A percentile compares a stretch with the other conserved stretches of the same genome.
These are phyloP conservation scores for Suhomyces ambrosiae DNA, from an alignment of 1,139 yeast species.

Conservation along the genomic window DNA sequence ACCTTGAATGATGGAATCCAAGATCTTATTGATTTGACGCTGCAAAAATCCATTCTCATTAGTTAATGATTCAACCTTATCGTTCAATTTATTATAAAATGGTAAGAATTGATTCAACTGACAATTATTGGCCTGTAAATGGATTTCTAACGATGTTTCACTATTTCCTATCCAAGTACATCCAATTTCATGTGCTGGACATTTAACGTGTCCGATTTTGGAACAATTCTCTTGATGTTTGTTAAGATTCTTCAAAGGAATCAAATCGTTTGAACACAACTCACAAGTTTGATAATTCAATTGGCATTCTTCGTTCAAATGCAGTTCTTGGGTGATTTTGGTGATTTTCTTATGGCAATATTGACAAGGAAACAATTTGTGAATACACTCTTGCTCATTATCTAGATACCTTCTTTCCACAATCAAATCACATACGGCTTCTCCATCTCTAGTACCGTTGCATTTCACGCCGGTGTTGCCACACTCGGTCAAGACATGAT, in stretches of 20 bases:
- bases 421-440: slow-evolving; percentile 18
- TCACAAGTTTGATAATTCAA: slow-evolving; percentile 44
- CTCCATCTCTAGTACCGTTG: slow-evolving; percentile 26
- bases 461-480: slow-evolving; percentile 54
- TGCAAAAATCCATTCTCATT: slow-evolving; percentile 34
- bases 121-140: slow-evolving; percentile 33
- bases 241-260: slow-evolving; percentile 34
- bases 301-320: slow-evolving; percentile 43
- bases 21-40: slow-evolving; percentile 46
- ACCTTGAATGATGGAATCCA: slow-evolving; percentile 54
- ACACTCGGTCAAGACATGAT: slow-evolving; percentile 55
- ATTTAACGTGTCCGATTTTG: slow-evolving; percentile 33
- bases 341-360: slow-evolving; percentile 42
- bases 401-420: slow-evolving; percentile 28
- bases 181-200: slow-evolving; percentile 47
- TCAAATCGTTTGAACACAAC: slow-evolving; percentile 44
- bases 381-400: slow-evolving; percentile 32
- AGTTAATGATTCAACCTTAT: slow-evolving; percentile 14
- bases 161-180: slow-evolving; percentile 45
- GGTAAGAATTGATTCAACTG: slow-evolving; percentile 39
- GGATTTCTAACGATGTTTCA: slow-evolving; percentile 44
- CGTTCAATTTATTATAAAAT: slow-evolving; percentile 23
- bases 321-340: slow-evolving; percentile 32
- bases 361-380: slow-evolving; percentile 37
- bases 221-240: slow-evolving; percentile 41